phyloP scores from a whole-genome alignment of 495 filamentous ascomycete species.

The Stereocaulon alpinum region DNA sequence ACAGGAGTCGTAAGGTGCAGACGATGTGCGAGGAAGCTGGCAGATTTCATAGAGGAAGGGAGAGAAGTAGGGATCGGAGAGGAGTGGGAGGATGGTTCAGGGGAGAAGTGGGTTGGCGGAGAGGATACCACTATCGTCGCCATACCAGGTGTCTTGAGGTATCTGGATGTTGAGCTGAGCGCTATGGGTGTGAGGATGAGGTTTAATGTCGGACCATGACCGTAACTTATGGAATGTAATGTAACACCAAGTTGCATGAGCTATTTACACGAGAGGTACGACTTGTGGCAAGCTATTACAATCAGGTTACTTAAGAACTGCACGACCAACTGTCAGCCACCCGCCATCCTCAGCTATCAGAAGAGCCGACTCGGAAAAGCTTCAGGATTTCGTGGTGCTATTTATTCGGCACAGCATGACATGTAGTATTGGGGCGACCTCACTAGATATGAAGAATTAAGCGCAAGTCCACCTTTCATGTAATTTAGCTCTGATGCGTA shows the following conservation, averaged over 20 bases:
- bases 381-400: too few species aligned
- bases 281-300: too few species aligned
- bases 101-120: constrained; percentile 71
- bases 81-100: constrained; percentile 86
- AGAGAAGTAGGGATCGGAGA: constrained; percentile 32
- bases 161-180: constrained; percentile 86
- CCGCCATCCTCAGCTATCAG: too few species aligned
- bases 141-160: constrained; percentile 84
- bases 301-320: too few species aligned
- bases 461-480: too few species aligned
- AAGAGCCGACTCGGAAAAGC: too few species aligned
- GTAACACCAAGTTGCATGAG: not conserved
- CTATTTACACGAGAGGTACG: too few species aligned
- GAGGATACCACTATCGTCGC: constrained; percentile 83
- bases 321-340: too few species aligned
- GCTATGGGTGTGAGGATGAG: constrained; percentile 88
- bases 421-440: too few species aligned
- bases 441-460: too few species aligned
- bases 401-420: too few species aligned
- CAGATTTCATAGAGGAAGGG: constrained; percentile 46
- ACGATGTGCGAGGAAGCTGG: constrained; percentile 56
- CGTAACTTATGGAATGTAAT: not conserved
- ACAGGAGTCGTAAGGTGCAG: constrained; percentile 72
- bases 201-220: constrained; percentile 63
- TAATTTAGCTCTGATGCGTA: too few species aligned